Evolutionary conservation across 2,329 filamentous ascomycete species (phyloP), one percentile per base, ranked within the genome.

Genomic region (Fusarium duplospermum): DNA sequence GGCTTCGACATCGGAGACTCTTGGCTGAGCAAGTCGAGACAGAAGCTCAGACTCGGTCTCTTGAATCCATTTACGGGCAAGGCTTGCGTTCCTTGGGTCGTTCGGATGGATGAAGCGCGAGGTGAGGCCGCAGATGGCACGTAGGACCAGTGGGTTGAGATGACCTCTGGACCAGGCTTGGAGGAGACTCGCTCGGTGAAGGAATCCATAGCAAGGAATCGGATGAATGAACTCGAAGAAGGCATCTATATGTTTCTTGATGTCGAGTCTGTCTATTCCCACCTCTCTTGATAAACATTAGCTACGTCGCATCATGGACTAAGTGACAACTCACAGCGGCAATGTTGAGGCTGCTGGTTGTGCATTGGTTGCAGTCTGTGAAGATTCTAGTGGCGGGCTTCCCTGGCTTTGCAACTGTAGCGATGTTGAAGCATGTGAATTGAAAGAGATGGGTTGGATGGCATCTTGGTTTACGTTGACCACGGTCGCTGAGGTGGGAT

Each of bases 1-100:
- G 1, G 76, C 70, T 40, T 78, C 76, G 4, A 78, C 64, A 6
- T 78, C 75, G 0, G 76, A 78, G 24, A 72, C 52, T 0, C 54
- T 50, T 5, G 76, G 76, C 27, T 72, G 45, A 27, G 67, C 56
- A 0, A 75, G 50, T 9, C 65, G 59, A 11, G 60, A 47, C 4
- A 77, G 47, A 1, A 78, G 70, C 3, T 71, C 59, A 3, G 67
- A 40, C 6, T 78, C 76, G 0, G 76, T 20, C 1, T 74, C 68
- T 4, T 72, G 62, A 1, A 73, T 70, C 76, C 76, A 78, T 58
- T 22, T 63, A 1, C 63, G 62, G 7, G 59, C 62, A 7, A 14
- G 38, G 2, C 0, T 8, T 11, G 35, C 20, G 13, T 64, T 50
- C 3, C 40, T 47, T 1, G 45, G 6, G 4, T 62, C 54, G 4